These are phyloP conservation scores for Blakeslea trispora DNA, from an alignment of 371 early-diverging fungal genomes.

Conservation along the genomic window DNA sequence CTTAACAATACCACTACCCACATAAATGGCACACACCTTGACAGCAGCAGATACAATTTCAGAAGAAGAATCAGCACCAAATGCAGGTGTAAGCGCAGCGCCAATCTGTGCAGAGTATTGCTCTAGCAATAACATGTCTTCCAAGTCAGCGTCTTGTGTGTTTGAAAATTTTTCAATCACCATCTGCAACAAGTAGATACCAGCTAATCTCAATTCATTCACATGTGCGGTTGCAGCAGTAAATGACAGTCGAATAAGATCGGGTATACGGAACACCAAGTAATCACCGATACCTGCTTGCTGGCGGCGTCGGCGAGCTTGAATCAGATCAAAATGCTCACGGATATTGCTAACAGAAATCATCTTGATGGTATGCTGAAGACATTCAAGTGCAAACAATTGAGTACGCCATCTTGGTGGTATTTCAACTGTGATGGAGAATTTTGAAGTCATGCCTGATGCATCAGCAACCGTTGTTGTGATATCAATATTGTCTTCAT, in stretches of 20 bases:
- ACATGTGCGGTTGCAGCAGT: slow-evolving; percentile 85
- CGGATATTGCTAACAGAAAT: slow-evolving; percentile 57
- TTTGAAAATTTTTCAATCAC: slow-evolving; percentile 70
- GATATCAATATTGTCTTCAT: slow-evolving; percentile 49
- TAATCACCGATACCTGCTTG: slow-evolving; percentile 68
- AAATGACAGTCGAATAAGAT: slow-evolving; percentile 85
- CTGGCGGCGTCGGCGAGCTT: slow-evolving; percentile 60
- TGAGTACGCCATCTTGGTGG: slow-evolving; percentile 92
- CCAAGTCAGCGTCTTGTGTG: slow-evolving; percentile 80
- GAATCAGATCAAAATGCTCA: slow-evolving; percentile 72
- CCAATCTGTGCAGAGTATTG: slow-evolving; percentile 92
- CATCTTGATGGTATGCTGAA: slow-evolving; percentile 67
- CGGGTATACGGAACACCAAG: slow-evolving; percentile 75
- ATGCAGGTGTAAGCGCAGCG: slow-evolving; percentile 87
- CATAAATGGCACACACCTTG: slow-evolving; percentile 81
- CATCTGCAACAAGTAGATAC: slow-evolving; percentile 71
- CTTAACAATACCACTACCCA: slow-evolving; percentile 82
- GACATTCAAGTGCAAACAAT: slow-evolving; percentile 77
- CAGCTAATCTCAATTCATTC: slow-evolving; percentile 77
- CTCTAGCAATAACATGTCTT: slow-evolving; percentile 78
- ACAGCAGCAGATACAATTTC: slow-evolving; percentile 81
- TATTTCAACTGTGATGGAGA: slow-evolving; percentile 54
- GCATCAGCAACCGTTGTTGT: slow-evolving; percentile 51
- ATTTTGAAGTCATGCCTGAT: slow-evolving; percentile 39
- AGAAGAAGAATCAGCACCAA: slow-evolving; percentile 75